Base-by-base conservation (phyloP, 2,329 filamentous ascomycete species). In the Pseudogymnoascus sp. region DNA sequence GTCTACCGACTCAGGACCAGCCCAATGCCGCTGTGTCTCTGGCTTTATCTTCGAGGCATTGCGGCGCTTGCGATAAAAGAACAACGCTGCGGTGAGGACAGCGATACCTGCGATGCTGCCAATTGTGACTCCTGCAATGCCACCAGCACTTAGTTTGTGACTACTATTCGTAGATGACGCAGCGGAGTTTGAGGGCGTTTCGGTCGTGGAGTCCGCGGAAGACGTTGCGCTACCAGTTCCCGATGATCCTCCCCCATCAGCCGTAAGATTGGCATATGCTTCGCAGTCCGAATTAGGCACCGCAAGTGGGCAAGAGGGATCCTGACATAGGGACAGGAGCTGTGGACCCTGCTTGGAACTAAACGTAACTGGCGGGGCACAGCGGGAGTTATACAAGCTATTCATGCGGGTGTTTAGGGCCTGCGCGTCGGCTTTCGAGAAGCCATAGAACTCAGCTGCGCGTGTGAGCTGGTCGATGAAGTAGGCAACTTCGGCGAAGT, bases 401-500 rank as follows among this genome's bases (percentile, higher is more conserved):
- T 74, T 73, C 68, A 74, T 68, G 7, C 29, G 46, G 7, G 46
- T 67, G 23, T 61, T 62, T 0, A 73, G 64, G 6, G 68, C 68
- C 11, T 65, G 15, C 2, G 66, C 66, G 56, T 74, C 72, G 17
- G 67, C 23, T 1, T 68, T 64, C 2, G 71, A 71, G 63, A 74
- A 73, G 33, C 72, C 72, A 50, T 65, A 72, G 17, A 68, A 66
- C 33, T 62, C 64, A 44, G 67, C 69, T 6, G 72, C 64, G 6
- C 63, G 26, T 2, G 67, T 69, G 40, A 74, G 66, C 50, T 74
- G 72, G 10, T 70, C 62, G 61, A 74, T 72, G 56, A 74, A 74
- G 59, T 74, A 71, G 7, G 67, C 71, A 5, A 73, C 64, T 29
- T 74, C 65, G 1, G 67, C 68, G 17, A 68, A 63, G 50, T 73